Percentiles rank a stretch among this genome's conserved stretches.
Evolutionary conservation across 768 basidiomycete genomes (phyloP).

Genomic region (Pisolithus sp.): DNA sequence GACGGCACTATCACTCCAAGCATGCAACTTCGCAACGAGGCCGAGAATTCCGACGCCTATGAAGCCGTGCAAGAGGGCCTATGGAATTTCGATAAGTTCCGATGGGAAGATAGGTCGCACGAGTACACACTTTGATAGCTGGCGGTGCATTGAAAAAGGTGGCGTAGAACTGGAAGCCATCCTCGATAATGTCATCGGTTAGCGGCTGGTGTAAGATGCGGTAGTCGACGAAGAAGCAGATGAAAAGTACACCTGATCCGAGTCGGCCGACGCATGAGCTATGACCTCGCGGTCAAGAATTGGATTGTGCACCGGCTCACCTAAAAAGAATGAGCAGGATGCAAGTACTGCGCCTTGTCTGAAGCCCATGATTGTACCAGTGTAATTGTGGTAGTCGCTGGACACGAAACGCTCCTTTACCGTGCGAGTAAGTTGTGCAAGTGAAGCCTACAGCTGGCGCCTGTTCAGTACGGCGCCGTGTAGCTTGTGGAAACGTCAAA

Average conservation of each 20-base stretch:
- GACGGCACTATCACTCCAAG: conserved; percentile 89
- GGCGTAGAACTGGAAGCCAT: conserved; percentile 85
- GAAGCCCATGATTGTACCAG: conserved; percentile 63
- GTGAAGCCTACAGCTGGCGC: too few relatives aligned
- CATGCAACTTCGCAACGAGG: conserved; percentile 71
- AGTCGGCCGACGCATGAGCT: too few relatives aligned
- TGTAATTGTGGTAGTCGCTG: not conserved
- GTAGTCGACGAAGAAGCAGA: conserved; percentile 85
- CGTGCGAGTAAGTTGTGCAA: not conserved
- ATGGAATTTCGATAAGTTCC: not conserved
- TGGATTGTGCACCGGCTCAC: conserved; percentile 33
- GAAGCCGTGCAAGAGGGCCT: conserved; percentile 87
- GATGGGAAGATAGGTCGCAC: not conserved
- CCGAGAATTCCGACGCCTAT: conserved; percentile 72
- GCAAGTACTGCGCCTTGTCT: conserved; percentile 82
- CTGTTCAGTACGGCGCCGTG: not conserved
- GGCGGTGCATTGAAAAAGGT: conserved; percentile 92
- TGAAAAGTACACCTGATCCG: conserved; percentile 65
- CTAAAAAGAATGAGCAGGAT: conserved; percentile 86
- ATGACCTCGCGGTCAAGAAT: too few relatives aligned
- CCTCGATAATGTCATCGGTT: conserved; percentile 57
- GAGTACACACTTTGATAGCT: conserved; percentile 73
- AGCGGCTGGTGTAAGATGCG: conserved; percentile 67
- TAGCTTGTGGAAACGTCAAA: not conserved
- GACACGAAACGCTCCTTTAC: not conserved